A percentile compares a stretch with the other conserved stretches of the same genome.
Evolutionary conservation across 257 asterid genomes (phyloP).

Genomic region (Linderniella brevidens): DNA sequence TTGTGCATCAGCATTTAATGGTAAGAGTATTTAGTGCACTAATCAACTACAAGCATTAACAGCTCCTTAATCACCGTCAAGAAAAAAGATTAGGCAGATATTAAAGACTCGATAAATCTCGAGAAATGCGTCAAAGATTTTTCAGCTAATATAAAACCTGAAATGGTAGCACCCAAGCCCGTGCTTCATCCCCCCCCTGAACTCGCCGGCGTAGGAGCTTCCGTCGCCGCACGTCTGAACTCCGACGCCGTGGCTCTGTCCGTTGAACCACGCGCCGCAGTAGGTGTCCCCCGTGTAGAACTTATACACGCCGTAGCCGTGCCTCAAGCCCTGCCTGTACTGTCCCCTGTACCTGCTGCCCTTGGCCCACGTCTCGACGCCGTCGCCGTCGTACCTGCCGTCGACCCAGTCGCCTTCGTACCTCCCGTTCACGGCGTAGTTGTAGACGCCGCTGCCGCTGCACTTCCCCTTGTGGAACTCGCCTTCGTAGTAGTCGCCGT

Average conservation of each 20-base stretch:
- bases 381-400: constrained; percentile 50
- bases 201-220: constrained; percentile 40
- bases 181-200: constrained; percentile 40
- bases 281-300: constrained; percentile 46
- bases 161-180: constrained; percentile 55
- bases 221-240: constrained; percentile 54
- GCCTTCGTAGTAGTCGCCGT: constrained; percentile 52
- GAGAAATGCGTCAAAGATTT: too few species aligned
- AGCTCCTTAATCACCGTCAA: not conserved
- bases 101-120: not conserved
- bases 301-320: constrained; percentile 41
- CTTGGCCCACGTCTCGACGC: constrained; percentile 47
- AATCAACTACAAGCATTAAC: too few species aligned
- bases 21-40: too few species aligned
- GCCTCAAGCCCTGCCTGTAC: constrained; percentile 39
- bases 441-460: constrained; percentile 54
- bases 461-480: constrained; percentile 50
- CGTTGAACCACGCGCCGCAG: constrained; percentile 51
- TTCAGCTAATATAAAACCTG: too few species aligned
- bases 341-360: constrained; percentile 52
- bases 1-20: too few species aligned
- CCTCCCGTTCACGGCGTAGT: constrained; percentile 32
- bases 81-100: too few species aligned
- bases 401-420: constrained; percentile 67
- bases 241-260: constrained; percentile 54